phyloP scores from a whole-genome alignment of 768 basidiomycete genomes.

The Sarcodon sp. region DNA sequence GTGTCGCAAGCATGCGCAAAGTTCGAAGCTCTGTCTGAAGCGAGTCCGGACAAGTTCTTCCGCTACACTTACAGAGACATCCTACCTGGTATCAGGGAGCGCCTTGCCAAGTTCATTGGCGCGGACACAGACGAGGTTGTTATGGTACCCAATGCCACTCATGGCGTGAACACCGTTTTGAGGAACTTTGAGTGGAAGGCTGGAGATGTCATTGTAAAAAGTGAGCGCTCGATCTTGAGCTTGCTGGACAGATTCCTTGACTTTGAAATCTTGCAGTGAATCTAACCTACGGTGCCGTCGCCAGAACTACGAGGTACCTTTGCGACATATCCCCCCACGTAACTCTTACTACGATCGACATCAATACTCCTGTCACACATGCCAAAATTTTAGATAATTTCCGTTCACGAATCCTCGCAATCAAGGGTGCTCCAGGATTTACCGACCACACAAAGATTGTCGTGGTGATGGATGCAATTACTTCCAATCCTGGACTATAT shows the following conservation, averaged over 20 bases:
- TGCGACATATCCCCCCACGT: conserved; percentile 44
- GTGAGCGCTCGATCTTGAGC: conserved; percentile 24
- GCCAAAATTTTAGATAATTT: conserved; percentile 41
- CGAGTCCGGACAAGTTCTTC: conserved; percentile 45
- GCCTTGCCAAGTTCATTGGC: conserved; percentile 35
- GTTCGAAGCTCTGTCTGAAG: conserved; percentile 30
- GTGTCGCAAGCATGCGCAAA: conserved; percentile 32
- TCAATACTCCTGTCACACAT: conserved; percentile 46
- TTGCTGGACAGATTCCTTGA: background rate
- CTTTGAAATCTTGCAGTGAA: conserved; percentile 22
- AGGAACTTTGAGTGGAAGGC: conserved; percentile 55
- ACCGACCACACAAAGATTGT: conserved; percentile 33
- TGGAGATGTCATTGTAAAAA: conserved; percentile 52
- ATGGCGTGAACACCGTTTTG: conserved; percentile 54
- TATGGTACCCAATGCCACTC: conserved; percentile 45
- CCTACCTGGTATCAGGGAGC: conserved; percentile 26
- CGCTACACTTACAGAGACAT: conserved; percentile 21
- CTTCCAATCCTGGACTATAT: conserved; percentile 43
- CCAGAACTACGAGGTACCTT: conserved; percentile 36
- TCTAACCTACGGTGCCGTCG: conserved; percentile 45
- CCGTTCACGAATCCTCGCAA: conserved; percentile 20
- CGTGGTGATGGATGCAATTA: conserved; percentile 58
- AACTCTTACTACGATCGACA: conserved; percentile 29
- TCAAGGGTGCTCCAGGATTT: conserved; percentile 11
- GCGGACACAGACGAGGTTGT: conserved; percentile 47